These are phyloP conservation scores for Fusarium stilboides DNA, from an alignment of 2,329 filamentous ascomycete species.

Conservation along the genomic window DNA sequence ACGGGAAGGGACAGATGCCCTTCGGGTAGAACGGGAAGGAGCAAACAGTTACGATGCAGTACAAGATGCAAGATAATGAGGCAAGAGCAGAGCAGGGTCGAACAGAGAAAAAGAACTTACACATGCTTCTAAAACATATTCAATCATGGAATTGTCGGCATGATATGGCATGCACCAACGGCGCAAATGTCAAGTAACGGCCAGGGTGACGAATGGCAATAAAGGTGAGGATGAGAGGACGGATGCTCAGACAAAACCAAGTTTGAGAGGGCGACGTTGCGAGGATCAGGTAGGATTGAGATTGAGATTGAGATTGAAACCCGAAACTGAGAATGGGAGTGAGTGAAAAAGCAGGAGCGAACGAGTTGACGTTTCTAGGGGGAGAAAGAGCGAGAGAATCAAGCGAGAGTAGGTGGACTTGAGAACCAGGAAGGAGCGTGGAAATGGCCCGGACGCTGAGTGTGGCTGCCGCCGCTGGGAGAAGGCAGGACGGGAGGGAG, in stretches of 20 bases:
- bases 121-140: slow-evolving; percentile 62
- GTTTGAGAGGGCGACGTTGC: slow-evolving; percentile 31
- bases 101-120: slow-evolving; percentile 52
- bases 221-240: slow-evolving; percentile 4
- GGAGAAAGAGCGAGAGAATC: slow-evolving; percentile 43
- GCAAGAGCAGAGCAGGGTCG: slow-evolving; percentile 5
- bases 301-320: slow-evolving; percentile 1
- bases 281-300: slow-evolving; percentile 27
- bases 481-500: slow-evolving; percentile 11
- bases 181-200: slow-evolving; percentile 47
- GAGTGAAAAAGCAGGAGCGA: slow-evolving; percentile 39
- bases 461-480: slow-evolving; percentile 31
- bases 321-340: slow-evolving; percentile 20
- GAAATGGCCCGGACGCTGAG: slow-evolving; percentile 39
- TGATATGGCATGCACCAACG: slow-evolving; percentile 53
- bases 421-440: slow-evolving; percentile 32
- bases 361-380: slow-evolving; percentile 33
- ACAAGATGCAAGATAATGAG: slow-evolving; percentile 7
- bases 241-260: slow-evolving; percentile 11
- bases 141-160: slow-evolving; percentile 53
- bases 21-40: slow-evolving; percentile 27
- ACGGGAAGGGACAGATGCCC: slow-evolving; percentile 27
- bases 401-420: slow-evolving; percentile 46
- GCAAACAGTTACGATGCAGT: slow-evolving; percentile 5
- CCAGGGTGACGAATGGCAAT: slow-evolving; percentile 31